These are phyloP conservation scores for Nannochloropsis gaditana DNA, from an alignment of 108 stramenopile genomes.

Conservation along the genomic window DNA sequence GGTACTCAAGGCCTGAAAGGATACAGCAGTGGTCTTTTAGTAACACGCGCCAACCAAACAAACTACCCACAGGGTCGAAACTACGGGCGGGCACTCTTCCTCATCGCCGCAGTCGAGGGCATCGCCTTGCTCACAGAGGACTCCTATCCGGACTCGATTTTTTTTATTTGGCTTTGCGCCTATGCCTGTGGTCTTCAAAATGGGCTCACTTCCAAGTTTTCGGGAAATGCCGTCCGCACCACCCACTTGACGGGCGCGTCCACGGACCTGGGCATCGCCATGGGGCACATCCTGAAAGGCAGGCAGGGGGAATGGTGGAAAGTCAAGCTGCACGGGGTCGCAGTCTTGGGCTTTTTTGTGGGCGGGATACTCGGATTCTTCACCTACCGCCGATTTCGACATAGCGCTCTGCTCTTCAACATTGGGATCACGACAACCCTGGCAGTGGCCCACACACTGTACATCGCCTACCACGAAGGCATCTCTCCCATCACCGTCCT, in stretches of 20 bases:
- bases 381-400: background rate
- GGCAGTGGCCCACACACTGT: background rate
- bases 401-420: background rate
- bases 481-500: background rate
- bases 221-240: constrained; percentile 5
- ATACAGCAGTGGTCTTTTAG: too few species aligned
- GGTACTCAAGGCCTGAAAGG: too few species aligned
- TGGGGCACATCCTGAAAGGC: constrained; percentile 20
- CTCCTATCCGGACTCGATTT: background rate
- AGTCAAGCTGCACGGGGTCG: background rate
- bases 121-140: background rate
- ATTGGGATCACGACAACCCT: background rate
- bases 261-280: constrained; percentile 9
- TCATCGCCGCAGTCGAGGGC: background rate
- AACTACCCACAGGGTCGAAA: background rate
- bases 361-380: background rate
- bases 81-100: background rate
- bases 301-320: constrained; percentile 20
- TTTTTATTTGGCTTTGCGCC: constrained; percentile 12
- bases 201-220: constrained; percentile 3
- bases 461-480: background rate
- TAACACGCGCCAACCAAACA: too few species aligned
- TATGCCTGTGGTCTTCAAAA: background rate
- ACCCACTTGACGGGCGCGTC: constrained; percentile 20
- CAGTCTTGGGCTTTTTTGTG: background rate